Evolutionary conservation across 768 basidiomycete genomes (phyloP).

Genomic region (Leccinum pellstonianum): DNA sequence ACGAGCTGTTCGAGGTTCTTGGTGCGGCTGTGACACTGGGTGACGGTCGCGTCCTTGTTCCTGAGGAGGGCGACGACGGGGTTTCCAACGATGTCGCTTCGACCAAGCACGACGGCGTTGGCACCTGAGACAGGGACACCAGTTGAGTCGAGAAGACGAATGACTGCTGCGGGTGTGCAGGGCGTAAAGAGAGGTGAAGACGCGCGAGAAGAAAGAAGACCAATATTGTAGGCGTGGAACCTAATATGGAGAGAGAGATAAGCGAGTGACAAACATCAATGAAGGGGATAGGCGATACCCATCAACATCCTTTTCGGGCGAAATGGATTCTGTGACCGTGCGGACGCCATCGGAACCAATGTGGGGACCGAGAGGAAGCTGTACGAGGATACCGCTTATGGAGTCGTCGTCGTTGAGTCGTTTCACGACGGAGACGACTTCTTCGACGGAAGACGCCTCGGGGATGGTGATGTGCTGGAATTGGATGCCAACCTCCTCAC

Average conservation of each 20-base stretch:
- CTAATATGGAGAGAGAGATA: constrained; percentile 38
- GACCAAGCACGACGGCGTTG: constrained; percentile 88
- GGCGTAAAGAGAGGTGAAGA: constrained; percentile 88
- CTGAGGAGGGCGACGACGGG: constrained; percentile 91
- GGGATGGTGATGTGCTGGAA: constrained; percentile 77
- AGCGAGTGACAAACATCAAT: constrained; percentile 4
- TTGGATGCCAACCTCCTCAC: constrained; percentile 88
- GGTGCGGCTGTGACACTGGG: constrained; percentile 94
- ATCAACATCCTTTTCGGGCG: constrained; percentile 94
- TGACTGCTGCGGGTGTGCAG: constrained; percentile 93
- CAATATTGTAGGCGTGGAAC: constrained; percentile 98
- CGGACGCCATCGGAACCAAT: constrained; percentile 82
- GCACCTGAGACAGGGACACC: constrained; percentile 73
- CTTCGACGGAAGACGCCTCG: constrained; percentile 66
- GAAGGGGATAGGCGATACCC: constrained; percentile 53
- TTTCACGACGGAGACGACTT: constrained; percentile 74
- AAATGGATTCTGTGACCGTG: constrained; percentile 90
- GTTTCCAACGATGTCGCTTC: constrained; percentile 96
- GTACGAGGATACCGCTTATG: constrained; percentile 90
- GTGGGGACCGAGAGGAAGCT: constrained; percentile 88
- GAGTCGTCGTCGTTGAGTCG: constrained; percentile 79
- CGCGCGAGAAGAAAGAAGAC: constrained; percentile 88
- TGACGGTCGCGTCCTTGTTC: constrained; percentile 91
- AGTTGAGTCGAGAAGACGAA: constrained; percentile 88
- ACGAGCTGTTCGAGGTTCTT: constrained; percentile 79